A percentile compares a stretch with the other conserved stretches of the same genome.
phyloP scores from a whole-genome alignment of 1,284 basidiomycete genomes.

The Leccinum angustisporum region DNA sequence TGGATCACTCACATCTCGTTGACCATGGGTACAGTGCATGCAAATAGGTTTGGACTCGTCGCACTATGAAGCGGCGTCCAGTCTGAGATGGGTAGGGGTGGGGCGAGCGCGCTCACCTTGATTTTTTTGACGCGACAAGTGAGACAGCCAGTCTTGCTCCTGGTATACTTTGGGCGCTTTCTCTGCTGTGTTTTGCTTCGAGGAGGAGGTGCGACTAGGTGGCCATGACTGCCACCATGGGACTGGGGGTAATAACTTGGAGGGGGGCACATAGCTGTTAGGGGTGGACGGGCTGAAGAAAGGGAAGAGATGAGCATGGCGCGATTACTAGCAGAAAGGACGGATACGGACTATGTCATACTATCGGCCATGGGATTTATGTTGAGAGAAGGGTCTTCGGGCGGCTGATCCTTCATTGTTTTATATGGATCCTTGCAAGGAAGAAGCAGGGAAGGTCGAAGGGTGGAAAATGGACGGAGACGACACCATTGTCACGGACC shows the following conservation, averaged over 20 bases:
- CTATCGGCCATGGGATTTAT: constrained; percentile 54
- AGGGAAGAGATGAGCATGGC: constrained; percentile 19
- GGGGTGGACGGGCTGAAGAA: constrained; percentile 33
- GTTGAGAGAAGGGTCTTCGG: constrained; percentile 40
- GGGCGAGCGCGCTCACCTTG: constrained; percentile 52
- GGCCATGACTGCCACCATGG: constrained; percentile 40
- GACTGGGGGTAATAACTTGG: constrained; percentile 47
- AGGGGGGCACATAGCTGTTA: constrained; percentile 43
- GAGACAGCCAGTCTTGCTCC: constrained; percentile 82
- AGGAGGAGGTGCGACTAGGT: constrained; percentile 46
- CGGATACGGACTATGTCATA: constrained; percentile 55
- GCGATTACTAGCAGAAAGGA: constrained; percentile 14
- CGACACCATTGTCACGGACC: constrained; percentile 49
- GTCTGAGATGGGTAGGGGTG: constrained; percentile 7
- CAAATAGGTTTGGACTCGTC: constrained; percentile 81
- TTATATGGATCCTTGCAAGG: constrained; percentile 35
- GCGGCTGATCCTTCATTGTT: constrained; percentile 44
- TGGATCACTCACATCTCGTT: constrained; percentile 58
- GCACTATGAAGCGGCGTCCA: constrained; percentile 49
- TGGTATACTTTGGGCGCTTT: constrained; percentile 83
- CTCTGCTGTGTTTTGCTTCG: constrained; percentile 56
- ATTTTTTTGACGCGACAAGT: constrained; percentile 86
- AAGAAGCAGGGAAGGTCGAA: constrained; percentile 37
- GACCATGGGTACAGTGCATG: constrained; percentile 75
- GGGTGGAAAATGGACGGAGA: constrained; percentile 48